phyloP scores from a whole-genome alignment of 2,329 filamentous ascomycete species.

The Exserohilum turcica region DNA sequence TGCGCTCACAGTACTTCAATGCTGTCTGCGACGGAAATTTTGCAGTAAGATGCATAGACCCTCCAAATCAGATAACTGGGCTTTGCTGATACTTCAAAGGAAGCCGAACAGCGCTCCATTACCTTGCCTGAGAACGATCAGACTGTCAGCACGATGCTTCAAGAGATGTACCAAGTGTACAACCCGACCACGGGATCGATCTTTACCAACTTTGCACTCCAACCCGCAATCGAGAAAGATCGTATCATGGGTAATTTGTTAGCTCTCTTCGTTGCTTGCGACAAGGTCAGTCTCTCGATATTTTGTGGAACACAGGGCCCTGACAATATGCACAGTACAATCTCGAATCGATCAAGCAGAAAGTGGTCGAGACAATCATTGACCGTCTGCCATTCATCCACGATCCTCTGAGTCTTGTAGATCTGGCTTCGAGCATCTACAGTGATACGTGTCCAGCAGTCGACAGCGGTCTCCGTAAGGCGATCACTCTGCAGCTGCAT shows the following conservation, averaged over 20 bases:
- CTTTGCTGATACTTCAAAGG: constrained; percentile 15
- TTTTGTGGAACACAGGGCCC: neutral
- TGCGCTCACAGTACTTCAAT: constrained; percentile 25
- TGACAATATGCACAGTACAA: constrained; percentile 22
- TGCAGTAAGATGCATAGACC: constrained; percentile 4
- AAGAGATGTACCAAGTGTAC: constrained; percentile 27
- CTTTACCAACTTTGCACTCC: constrained; percentile 26
- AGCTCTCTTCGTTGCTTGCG: constrained; percentile 25
- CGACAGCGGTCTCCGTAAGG: constrained; percentile 25
- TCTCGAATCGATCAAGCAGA: constrained; percentile 23
- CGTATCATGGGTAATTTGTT: constrained; percentile 17
- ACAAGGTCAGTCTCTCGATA: constrained; percentile 23
- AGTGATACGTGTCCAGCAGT: constrained; percentile 11
- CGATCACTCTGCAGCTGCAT: constrained; percentile 15
- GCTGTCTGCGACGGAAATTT: constrained; percentile 26
- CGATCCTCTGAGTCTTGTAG: constrained; percentile 19
- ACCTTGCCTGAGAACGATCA: constrained; percentile 20
- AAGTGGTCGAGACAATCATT: constrained; percentile 19
- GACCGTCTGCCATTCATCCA: constrained; percentile 27
- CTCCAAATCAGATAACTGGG: neutral
- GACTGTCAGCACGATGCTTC: constrained; percentile 17
- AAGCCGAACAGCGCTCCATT: constrained; percentile 14
- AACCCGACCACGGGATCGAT: constrained; percentile 25
- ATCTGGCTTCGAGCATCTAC: constrained; percentile 18
- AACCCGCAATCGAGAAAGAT: constrained; percentile 20